A percentile compares a stretch with the other conserved stretches of the same genome.
These are phyloP conservation scores for Ascocoryne sarcoides DNA, from an alignment of 2,329 filamentous ascomycete species.

Conservation along the genomic window DNA sequence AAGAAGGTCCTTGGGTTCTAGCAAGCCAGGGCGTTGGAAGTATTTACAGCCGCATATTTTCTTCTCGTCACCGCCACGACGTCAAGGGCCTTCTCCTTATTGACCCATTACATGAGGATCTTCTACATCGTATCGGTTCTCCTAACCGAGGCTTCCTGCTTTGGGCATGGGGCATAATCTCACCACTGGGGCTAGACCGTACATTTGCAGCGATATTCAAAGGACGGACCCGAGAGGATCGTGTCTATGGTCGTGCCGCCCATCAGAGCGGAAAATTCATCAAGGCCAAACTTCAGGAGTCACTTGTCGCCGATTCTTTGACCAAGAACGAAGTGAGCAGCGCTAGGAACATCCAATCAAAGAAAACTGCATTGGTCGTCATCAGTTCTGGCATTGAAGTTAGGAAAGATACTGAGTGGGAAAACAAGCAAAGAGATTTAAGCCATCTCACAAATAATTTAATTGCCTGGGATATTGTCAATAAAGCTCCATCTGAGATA, in stretches of 20 bases:
- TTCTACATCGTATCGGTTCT: constrained; percentile 58
- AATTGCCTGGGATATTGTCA: constrained; percentile 76
- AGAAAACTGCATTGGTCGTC: constrained; percentile 67
- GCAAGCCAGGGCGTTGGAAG: constrained; percentile 80
- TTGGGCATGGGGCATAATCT: constrained; percentile 79
- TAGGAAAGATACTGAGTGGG: constrained; percentile 62
- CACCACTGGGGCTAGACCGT: constrained; percentile 76
- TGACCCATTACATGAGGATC: constrained; percentile 82
- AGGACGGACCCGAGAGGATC: constrained; percentile 71
- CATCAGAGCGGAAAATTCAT: constrained; percentile 77
- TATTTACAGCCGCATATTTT: constrained; percentile 86
- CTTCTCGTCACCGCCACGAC: constrained; percentile 66
- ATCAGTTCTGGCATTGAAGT: constrained; percentile 73
- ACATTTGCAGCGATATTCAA: constrained; percentile 73
- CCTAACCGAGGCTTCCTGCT: constrained; percentile 70
- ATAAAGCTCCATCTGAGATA: constrained; percentile 75
- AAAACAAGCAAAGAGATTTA: constrained; percentile 74
- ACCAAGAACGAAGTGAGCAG: constrained; percentile 74
- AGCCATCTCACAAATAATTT: constrained; percentile 73
- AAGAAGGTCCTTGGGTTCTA: constrained; percentile 82
- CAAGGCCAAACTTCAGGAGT: constrained; percentile 89
- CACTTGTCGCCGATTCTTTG: constrained; percentile 74
- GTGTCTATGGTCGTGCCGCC: constrained; percentile 71
- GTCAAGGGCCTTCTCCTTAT: constrained; percentile 76
- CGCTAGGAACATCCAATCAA: constrained; percentile 69